These are phyloP conservation scores for Silybum marianum DNA, from an alignment of 129 eudicot species.

Conservation along the genomic window DNA sequence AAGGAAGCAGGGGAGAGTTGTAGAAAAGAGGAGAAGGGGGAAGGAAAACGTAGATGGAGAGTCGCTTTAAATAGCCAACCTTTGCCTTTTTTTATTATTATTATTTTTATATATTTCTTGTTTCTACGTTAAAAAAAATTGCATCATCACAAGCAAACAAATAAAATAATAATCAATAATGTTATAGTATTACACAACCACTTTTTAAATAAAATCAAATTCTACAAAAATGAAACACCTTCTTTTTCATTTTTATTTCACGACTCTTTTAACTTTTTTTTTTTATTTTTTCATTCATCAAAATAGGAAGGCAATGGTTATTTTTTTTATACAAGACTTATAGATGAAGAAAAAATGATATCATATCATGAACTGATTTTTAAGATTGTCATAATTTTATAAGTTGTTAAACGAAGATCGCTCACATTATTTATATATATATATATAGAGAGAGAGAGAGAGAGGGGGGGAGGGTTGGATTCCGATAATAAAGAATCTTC, in stretches of 20 bases:
- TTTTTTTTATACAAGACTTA: no score
- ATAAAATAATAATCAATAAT: neutral
- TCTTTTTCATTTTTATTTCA: neutral
- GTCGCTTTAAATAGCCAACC: slow-evolving; percentile 62
- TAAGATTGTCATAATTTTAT: no score
- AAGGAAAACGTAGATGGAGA: slow-evolving; percentile 39
- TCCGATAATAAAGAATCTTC: no score
- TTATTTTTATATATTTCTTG: neutral
- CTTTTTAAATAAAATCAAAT: neutral
- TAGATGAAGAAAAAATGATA: no score
- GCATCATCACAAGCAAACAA: slow-evolving; percentile 7
- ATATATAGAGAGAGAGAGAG: no score
- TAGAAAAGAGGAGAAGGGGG: slow-evolving; percentile 37
- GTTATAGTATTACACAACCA: neutral
- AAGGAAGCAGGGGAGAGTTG: slow-evolving; percentile 10
- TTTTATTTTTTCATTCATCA: no score
- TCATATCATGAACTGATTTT: no score
- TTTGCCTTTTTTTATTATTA: slow-evolving; percentile 17
- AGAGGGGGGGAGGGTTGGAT: no score
- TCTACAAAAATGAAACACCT: neutral
- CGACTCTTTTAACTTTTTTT: no score
- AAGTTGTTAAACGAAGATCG: no score
- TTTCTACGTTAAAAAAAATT: neutral
- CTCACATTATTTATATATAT: no score
- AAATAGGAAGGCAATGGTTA: no score